Evolutionary conservation across 192 early-diverging fungal species (phyloP).

Genomic region (Dispira simplex): DNA sequence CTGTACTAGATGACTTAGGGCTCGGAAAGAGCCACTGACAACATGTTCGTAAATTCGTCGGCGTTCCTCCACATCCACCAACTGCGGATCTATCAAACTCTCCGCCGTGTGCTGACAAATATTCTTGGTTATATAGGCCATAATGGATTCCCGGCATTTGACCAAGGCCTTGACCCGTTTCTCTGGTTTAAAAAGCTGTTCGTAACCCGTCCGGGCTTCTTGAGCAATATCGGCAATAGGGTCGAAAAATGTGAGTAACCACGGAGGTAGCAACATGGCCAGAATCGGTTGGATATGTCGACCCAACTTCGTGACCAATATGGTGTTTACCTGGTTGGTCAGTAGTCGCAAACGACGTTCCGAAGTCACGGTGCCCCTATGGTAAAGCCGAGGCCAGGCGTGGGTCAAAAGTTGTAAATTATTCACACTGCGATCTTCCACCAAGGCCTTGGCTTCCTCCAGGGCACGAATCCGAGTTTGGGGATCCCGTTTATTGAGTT

Average conservation of each 20-base stretch:
- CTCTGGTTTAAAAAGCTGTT: background rate
- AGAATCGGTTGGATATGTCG: background rate
- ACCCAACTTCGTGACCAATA: background rate
- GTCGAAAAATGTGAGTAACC: conserved; percentile 3
- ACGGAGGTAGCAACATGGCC: background rate
- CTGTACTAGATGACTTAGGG: background rate
- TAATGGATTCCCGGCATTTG: background rate
- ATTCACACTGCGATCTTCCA: background rate
- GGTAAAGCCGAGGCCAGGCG: background rate
- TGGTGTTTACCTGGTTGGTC: conserved; percentile 9
- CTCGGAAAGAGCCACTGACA: background rate
- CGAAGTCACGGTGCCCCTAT: background rate
- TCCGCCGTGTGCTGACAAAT: background rate
- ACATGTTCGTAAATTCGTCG: background rate
- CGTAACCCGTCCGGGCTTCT: background rate
- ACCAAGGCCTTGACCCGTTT: background rate
- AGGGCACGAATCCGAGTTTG: background rate
- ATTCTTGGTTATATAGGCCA: background rate
- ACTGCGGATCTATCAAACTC: background rate
- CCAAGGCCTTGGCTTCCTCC: background rate
- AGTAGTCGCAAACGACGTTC: background rate
- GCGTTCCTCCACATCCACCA: background rate
- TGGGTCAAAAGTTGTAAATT: background rate
- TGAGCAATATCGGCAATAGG: background rate
- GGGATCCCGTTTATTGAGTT: background rate